Base-by-base conservation (phyloP, 805 yeast species). In the Metschnikowia reukaufii region DNA sequence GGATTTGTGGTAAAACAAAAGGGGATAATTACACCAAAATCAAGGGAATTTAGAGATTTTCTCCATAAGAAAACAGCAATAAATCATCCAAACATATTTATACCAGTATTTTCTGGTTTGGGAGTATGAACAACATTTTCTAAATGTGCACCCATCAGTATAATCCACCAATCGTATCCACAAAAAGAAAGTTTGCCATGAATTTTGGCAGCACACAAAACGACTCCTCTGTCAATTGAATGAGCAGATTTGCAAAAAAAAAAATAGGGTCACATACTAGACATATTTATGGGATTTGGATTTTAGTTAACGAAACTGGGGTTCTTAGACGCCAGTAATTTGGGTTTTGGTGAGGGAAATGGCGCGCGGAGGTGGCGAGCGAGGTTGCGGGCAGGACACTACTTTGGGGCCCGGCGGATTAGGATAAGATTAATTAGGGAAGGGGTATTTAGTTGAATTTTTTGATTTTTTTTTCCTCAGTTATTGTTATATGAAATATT, bases 201-300 rank as follows among this genome's bases (percentile, higher is more conserved):
- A n/a, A n/a, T n/a, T n/a, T n/a, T n/a, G 29, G 29, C 12, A 25
- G 29, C 29, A 13, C 29, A 9, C 23, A 18, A 5, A 2, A 6
- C 4, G 27, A 18, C 2, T 16, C 38, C 16, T 16, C 4, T 9
- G 9, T 2, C 4, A 18, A 12, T 19, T 19, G 15, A 6, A 12
- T 20, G 8, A 17, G 18, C n/a, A 6, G 10, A 12, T 21, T 12
- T 21, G 12, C 10, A n/a, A 4, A 21, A 23, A n/a, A 7, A 9
- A 18, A 12, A 35, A 18, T 4, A 10, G 18, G 21, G 23, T 33
- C 20, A 54, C 57, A 40, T 54, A 54, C 57, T 45, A 29, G 57
- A 54, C 57, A 54, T 54, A 29, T 38, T 48, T 44, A 36, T 36
- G 39, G 44, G 23, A 33, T 7, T 17, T 33, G 27, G 8, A 13